Base-by-base conservation (phyloP, 164 flowering plant genomes). In the Nymphaea thermarum region DNA sequence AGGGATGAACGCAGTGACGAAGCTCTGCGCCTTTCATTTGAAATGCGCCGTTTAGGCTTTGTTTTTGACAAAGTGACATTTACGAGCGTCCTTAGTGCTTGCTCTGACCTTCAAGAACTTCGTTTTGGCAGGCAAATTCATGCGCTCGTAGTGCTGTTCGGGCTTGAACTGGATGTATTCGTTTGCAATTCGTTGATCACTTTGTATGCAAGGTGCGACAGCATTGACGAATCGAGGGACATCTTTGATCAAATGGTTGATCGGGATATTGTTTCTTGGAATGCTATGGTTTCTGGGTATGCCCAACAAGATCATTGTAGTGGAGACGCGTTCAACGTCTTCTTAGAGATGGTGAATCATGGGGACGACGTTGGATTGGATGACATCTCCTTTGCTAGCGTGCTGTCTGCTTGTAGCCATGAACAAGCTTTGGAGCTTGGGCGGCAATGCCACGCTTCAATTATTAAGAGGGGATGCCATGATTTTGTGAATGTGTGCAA, bases 231-330 rank as follows among this genome's bases (percentile, higher is more conserved):
- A 62, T 91, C 93, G 61, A 74, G 76, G 71, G 77, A 73, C 66
- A 83, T 87, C 69, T 93, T 93, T 73, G 79, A 74, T 73, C 89
- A 77, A 80, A 89, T 94, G 84, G 76, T 74, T 6, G 44, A 43
- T 12, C 83, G 74, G 74, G 98, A 89, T 82, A 72, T 77, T 72
- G 86, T 94, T 66, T 89, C 98, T 0, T 94, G 96, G 95, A 89
- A 88, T 71, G 85, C 96, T 6, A 68, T 91, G 75, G 68, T 93
- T 4, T 87, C 93, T 14, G 98, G 96, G 43, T 88, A 82, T 64
- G 67, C 80, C 64, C 96, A 91, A 72, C 85, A 81, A 61, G 93
- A 87, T 44, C 73, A 68, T 73, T 73, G 73, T 70, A 93, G 86
- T 51, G 2, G 74, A 2, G 83, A 89, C 73, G 90, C 88, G 2